These are phyloP conservation scores for Schizonepeta tenuifolia DNA, from an alignment of 257 asterid genomes.

Conservation along the genomic window DNA sequence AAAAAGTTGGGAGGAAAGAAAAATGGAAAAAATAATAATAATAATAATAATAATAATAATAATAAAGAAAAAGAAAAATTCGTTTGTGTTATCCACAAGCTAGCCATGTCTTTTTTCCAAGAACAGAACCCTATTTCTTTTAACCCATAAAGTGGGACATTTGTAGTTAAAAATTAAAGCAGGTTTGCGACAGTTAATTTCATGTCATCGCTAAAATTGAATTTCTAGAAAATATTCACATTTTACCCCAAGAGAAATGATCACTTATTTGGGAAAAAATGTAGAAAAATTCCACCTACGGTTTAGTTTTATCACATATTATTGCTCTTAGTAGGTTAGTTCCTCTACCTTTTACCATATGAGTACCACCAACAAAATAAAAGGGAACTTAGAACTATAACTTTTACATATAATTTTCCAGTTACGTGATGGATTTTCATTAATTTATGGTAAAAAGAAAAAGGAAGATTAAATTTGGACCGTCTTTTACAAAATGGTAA, in stretches of 20 bases:
- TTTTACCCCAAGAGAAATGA: background rate
- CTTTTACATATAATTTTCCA: background rate
- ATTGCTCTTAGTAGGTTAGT: background rate
- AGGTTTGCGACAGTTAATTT: slow-evolving; percentile 2
- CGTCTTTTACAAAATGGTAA: background rate
- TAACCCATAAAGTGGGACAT: slow-evolving; percentile 28
- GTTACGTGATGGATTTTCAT: background rate
- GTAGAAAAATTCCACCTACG: background rate
- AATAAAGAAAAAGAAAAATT: background rate
- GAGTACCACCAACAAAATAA: background rate
- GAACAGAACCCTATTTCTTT: slow-evolving; percentile 17
- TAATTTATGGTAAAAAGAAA: background rate
- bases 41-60: too few species aligned
- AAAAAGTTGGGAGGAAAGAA: background rate
- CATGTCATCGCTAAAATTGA: background rate
- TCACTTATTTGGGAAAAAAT: slow-evolving; percentile 5
- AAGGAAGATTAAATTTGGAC: background rate
- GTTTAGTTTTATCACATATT: background rate
- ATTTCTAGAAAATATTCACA: background rate
- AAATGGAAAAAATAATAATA: slow-evolving; percentile 1
- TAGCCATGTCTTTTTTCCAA: slow-evolving; percentile 16
- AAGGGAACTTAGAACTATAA: background rate
- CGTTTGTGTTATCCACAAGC: slow-evolving; percentile 39
- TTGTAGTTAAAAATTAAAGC: slow-evolving; percentile 20
- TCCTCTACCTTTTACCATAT: background rate